Evolutionary conservation across 2,329 filamentous ascomycete species (phyloP).

Genomic region (Purpureocillium takamizusanense): DNA sequence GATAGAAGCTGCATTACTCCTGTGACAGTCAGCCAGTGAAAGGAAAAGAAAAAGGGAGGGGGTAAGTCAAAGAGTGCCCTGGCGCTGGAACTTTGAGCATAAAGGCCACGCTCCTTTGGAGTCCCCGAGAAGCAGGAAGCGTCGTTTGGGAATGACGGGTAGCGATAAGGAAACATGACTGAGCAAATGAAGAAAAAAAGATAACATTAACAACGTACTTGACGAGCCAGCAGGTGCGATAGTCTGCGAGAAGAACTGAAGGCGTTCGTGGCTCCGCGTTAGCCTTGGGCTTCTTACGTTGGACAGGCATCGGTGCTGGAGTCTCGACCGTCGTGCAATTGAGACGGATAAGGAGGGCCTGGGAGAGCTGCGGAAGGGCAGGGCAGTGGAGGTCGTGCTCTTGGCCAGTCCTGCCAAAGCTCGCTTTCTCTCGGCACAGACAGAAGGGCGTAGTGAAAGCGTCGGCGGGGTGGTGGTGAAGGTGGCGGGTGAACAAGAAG

Average conservation of each 20-base stretch:
- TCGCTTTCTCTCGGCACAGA: too few relatives aligned
- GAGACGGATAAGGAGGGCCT: neutral
- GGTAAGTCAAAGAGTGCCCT: too few relatives aligned
- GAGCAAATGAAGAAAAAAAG: neutral
- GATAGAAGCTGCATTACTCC: slow-evolving; percentile 18
- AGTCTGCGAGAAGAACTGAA: slow-evolving; percentile 19
- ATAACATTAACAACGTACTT: slow-evolving; percentile 14
- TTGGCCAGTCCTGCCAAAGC: too few relatives aligned
- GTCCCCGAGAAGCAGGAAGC: too few relatives aligned
- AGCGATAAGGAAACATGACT: neutral
- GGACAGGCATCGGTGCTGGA: slow-evolving; percentile 12
- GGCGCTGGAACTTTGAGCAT: too few relatives aligned
- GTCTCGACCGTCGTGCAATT: too few relatives aligned
- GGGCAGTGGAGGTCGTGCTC: too few relatives aligned
- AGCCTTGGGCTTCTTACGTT: slow-evolving; percentile 14
- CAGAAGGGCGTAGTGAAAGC: too few relatives aligned
- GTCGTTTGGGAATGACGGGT: neutral
- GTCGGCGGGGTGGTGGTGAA: too few relatives aligned
- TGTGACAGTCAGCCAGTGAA: slow-evolving; percentile 4
- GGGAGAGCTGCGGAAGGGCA: neutral
- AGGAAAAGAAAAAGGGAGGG: too few relatives aligned
- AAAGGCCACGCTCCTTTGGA: too few relatives aligned
- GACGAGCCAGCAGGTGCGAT: slow-evolving; percentile 23
- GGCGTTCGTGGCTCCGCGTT: slow-evolving; percentile 8
- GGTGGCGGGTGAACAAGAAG: too few relatives aligned